Conservation (phyloP, 352 stramenopile genomes). For the Salisapilia sapeloensis region DNA sequence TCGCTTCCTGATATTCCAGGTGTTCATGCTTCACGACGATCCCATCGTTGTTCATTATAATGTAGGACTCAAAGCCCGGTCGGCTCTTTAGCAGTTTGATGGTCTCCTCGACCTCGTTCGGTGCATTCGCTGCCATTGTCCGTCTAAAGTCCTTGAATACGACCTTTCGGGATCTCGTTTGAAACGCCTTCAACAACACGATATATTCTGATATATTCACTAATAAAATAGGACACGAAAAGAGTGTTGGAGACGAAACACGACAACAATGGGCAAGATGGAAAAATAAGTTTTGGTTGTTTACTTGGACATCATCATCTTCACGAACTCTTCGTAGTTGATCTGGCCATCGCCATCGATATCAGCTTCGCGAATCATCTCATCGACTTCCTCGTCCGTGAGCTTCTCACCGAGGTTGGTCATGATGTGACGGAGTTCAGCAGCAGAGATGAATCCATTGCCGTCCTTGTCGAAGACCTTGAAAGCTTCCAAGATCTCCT, state of each 20-base stretch:
- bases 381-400: constrained; percentile 96
- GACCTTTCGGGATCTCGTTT: too few relatives aligned
- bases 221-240: too few relatives aligned
- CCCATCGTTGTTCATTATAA: constrained; percentile 89
- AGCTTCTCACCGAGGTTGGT: constrained; percentile 98
- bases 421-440: constrained; percentile 97
- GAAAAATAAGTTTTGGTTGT: constrained; percentile 1
- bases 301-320: constrained; percentile 99
- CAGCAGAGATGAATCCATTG: constrained; percentile 97
- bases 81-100: constrained; percentile 87
- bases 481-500: constrained; percentile 98
- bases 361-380: constrained; percentile 98
- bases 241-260: too few relatives aligned
- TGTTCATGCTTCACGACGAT: constrained; percentile 89
- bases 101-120: constrained; percentile 85
- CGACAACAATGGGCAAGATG: too few relatives aligned
- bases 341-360: constrained; percentile 98
- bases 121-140: constrained; percentile 51
- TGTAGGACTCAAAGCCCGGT: constrained; percentile 76
- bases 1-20: constrained; percentile 81
- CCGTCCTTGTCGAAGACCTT: constrained; percentile 98
- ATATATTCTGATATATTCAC: too few relatives aligned
- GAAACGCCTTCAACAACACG: too few relatives aligned
- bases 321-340: constrained; percentile 99
- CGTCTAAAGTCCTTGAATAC: too few relatives aligned